Evolutionary conservation across 345 rosid species (phyloP).

Genomic region (Psidium guajava): DNA sequence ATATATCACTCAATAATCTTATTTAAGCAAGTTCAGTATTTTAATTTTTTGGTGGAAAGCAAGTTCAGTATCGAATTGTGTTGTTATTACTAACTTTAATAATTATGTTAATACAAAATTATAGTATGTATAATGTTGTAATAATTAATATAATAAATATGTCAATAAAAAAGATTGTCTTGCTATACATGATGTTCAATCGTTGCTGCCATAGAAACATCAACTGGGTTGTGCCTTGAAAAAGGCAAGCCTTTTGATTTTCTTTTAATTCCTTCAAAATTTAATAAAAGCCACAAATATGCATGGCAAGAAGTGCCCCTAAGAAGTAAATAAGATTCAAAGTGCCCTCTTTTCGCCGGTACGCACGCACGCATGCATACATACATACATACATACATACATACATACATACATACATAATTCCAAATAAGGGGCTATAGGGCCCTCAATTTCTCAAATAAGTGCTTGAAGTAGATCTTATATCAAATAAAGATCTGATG

Average conservation of each 20-base stretch:
- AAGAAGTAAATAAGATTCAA: background rate
- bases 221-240: background rate
- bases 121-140: background rate
- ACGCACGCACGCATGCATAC: too few relatives aligned
- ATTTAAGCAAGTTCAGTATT: too few relatives aligned
- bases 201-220: background rate
- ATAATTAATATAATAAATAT: too few relatives aligned
- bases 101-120: too few relatives aligned
- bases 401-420: background rate
- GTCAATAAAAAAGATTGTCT: background rate
- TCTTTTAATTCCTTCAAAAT: background rate
- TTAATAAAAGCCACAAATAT: background rate
- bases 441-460: too few relatives aligned
- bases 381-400: background rate
- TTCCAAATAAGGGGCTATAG: too few relatives aligned
- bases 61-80: too few relatives aligned
- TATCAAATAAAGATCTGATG: too few relatives aligned
- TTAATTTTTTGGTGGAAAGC: too few relatives aligned
- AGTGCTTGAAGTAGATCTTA: too few relatives aligned
- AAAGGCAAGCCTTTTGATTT: background rate
- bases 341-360: background rate
- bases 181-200: background rate
- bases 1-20: too few relatives aligned
- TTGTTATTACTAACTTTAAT: background rate
- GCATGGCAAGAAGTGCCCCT: background rate